These are phyloP conservation scores for Paracoccidioides brasiliensis DNA, from an alignment of 2,329 filamentous ascomycete species.

Conservation along the genomic window DNA sequence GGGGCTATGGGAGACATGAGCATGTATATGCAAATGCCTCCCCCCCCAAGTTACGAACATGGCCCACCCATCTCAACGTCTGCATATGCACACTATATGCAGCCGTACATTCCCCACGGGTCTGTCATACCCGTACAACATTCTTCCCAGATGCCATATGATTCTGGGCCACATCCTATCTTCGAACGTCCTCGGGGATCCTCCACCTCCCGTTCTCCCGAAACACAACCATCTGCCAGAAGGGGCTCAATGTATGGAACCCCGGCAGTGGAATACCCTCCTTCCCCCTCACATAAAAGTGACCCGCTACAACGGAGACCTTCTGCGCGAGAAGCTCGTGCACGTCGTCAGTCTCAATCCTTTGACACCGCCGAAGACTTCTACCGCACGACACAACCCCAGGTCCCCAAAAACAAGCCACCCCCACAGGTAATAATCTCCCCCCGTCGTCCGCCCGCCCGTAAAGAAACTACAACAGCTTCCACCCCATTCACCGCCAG, in stretches of 20 bases:
- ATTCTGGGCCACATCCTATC: conserved; percentile 3
- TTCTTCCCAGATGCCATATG: conserved; percentile 9
- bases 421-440: conserved; percentile 25
- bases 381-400: conserved; percentile 32
- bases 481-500: conserved; percentile 20
- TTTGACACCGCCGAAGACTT: conserved; percentile 28
- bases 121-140: conserved; percentile 7
- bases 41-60: conserved; percentile 18
- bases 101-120: conserved; percentile 20
- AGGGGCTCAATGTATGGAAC: conserved; percentile 24
- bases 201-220: conserved; percentile 25
- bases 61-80: conserved; percentile 27
- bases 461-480: conserved; percentile 21
- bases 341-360: conserved; percentile 18
- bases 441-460: conserved; percentile 12
- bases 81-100: conserved; percentile 23
- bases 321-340: conserved; percentile 18
- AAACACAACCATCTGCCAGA: conserved; percentile 17
- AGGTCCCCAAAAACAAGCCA: conserved; percentile 14
- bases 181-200: conserved; percentile 22
- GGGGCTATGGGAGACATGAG: conserved; percentile 21
- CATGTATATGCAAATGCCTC: conserved; percentile 16
- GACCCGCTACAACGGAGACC: conserved; percentile 18
- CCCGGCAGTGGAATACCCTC: conserved; percentile 22
- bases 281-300: conserved; percentile 20